Percentiles rank a stretch among this genome's conserved stretches.
phyloP scores from a whole-genome alignment of 1,139 yeast genomes.

The Geotrichum europaeum region DNA sequence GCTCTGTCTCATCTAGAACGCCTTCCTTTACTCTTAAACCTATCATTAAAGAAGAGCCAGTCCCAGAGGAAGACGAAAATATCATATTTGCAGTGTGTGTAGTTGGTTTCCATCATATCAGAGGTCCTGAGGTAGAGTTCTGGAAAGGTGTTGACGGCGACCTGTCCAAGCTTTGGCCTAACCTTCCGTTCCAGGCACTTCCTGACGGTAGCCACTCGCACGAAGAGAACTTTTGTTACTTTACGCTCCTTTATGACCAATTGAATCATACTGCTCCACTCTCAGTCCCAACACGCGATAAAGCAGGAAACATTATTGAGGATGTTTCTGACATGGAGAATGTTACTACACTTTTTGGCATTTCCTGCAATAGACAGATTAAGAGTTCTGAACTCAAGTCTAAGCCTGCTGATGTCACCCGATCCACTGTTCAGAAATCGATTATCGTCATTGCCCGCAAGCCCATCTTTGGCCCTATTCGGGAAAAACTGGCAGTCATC shows the following conservation, averaged over 20 bases:
- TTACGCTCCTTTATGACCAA: slow-evolving; percentile 73
- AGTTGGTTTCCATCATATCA: slow-evolving; percentile 89
- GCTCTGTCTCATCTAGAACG: slow-evolving; percentile 1
- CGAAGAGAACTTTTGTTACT: slow-evolving; percentile 89
- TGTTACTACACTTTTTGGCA: slow-evolving; percentile 78
- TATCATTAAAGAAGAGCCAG: slow-evolving; percentile 18
- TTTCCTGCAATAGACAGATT: slow-evolving; percentile 86
- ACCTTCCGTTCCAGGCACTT: slow-evolving; percentile 84
- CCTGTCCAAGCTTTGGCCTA: slow-evolving; percentile 60
- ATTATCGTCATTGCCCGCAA: slow-evolving; percentile 80
- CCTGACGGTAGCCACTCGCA: slow-evolving; percentile 94
- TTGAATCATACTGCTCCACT: slow-evolving; percentile 43
- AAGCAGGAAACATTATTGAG: slow-evolving; percentile 31
- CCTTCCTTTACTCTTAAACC: slow-evolving; percentile 20
- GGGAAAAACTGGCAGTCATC: slow-evolving; percentile 83
- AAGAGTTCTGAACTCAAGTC: slow-evolving; percentile 54
- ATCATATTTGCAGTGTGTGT: slow-evolving; percentile 76
- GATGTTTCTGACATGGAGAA: slow-evolving; percentile 38
- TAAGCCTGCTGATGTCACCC: slow-evolving; percentile 61
- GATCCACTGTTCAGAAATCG: slow-evolving; percentile 89
- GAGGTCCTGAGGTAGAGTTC: slow-evolving; percentile 95
- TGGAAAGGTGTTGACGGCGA: slow-evolving; percentile 68
- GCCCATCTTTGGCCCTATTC: slow-evolving; percentile 79
- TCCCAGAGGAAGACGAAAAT: slow-evolving; percentile 23
- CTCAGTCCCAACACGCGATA: slow-evolving; percentile 37